These are phyloP conservation scores for Austroboletus rostrupii DNA, from an alignment of 1,284 basidiomycete species.

Conservation along the genomic window DNA sequence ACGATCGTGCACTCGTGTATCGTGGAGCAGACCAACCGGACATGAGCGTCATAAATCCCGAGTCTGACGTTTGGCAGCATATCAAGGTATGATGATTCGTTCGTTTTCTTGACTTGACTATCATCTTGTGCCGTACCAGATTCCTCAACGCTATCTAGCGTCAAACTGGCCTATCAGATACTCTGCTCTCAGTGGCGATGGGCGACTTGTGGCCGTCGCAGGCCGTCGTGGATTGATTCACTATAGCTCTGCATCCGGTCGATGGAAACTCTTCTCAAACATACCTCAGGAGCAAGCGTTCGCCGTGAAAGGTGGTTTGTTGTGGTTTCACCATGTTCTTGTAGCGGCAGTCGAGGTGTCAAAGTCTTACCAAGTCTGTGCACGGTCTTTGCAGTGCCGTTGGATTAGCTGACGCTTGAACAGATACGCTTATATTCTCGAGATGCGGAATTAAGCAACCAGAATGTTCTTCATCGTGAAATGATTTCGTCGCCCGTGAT, in stretches of 20 bases:
- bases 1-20: slow-evolving; percentile 93
- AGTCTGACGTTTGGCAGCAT: slow-evolving; percentile 96
- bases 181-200: slow-evolving; percentile 89
- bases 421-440: slow-evolving; percentile 92
- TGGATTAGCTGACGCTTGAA: slow-evolving; percentile 2
- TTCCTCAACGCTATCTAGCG: slow-evolving; percentile 87
- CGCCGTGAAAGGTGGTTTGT: slow-evolving; percentile 82
- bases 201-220: slow-evolving; percentile 89
- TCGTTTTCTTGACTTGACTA: neutral
- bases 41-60: slow-evolving; percentile 98
- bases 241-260: slow-evolving; percentile 88
- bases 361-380: slow-evolving; percentile 70
- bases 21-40: slow-evolving; percentile 96
- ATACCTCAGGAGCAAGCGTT: slow-evolving; percentile 90
- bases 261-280: slow-evolving; percentile 91
- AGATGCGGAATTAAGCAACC: slow-evolving; percentile 85
- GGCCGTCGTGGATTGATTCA: slow-evolving; percentile 90
- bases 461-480: slow-evolving; percentile 83
- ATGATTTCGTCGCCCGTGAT: slow-evolving; percentile 76
- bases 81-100: slow-evolving; percentile 60
- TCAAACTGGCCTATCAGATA: slow-evolving; percentile 95
- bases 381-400: neutral
- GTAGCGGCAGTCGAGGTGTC: slow-evolving; percentile 87
- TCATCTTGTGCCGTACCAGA: slow-evolving; percentile 36
- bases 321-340: slow-evolving; percentile 97